phyloP scores from a whole-genome alignment of 495 filamentous ascomycete genomes.

The Beverwykella pulmonaria region DNA sequence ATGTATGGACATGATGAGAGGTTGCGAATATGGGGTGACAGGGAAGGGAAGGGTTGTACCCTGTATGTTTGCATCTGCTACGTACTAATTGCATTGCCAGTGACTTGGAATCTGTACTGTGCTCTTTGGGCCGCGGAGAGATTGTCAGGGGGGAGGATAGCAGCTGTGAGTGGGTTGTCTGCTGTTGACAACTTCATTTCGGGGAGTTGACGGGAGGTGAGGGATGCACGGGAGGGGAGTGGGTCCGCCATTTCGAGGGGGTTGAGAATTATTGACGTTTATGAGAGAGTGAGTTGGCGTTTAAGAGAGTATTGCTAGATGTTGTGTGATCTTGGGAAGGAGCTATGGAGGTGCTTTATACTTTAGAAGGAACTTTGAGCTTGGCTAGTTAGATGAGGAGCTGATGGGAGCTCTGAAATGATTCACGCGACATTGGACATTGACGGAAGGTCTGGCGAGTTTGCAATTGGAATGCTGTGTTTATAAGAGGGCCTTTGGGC shows the following conservation, averaged over 20 bases:
- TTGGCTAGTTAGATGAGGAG: no score
- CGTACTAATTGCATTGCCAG: conserved; percentile 63
- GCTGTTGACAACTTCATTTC: conserved; percentile 61
- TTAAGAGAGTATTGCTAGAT: no score
- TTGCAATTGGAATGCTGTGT: no score
- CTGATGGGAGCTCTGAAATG: no score
- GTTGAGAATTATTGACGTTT: no score
- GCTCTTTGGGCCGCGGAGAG: conserved; percentile 54
- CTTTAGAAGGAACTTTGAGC: no score
- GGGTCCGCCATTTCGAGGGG: conserved; percentile 34
- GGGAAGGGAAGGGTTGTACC: conserved; percentile 5
- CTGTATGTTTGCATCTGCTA: conserved; percentile 7
- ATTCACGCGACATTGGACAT: no score
- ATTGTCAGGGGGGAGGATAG: conserved; percentile 49
- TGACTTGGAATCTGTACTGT: conserved; percentile 60
- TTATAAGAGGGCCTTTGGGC: no score
- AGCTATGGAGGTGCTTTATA: no score
- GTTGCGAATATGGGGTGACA: neutral
- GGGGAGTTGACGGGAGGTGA: conserved; percentile 51
- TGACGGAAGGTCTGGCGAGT: neutral
- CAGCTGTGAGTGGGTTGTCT: conserved; percentile 50
- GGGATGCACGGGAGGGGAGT: conserved; percentile 36
- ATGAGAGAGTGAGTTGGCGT: no score
- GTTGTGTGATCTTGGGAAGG: no score
- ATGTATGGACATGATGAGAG: neutral